These are phyloP conservation scores for Aspergillus novoparasiticus DNA, from an alignment of 2,329 filamentous ascomycete species.

Conservation along the genomic window DNA sequence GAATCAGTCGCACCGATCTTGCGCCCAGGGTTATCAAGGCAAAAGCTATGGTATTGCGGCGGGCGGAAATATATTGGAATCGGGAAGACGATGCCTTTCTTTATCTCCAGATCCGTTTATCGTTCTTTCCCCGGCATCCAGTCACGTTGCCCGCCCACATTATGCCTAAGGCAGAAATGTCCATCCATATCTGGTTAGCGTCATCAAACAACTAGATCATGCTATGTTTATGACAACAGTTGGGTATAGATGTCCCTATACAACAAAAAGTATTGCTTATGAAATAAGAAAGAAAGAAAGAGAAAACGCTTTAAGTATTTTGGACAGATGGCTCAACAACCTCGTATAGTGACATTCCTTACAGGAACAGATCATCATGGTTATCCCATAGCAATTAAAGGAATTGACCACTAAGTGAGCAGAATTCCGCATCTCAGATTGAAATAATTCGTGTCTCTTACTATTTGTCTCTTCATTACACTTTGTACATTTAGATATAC, in stretches of 20 bases:
- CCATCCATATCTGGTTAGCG: slow-evolving; percentile 9
- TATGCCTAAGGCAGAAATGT: slow-evolving; percentile 16
- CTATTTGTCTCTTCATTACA: neutral
- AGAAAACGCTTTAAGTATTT: neutral
- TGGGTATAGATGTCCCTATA: neutral
- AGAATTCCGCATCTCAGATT: neutral
- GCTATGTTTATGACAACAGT: neutral
- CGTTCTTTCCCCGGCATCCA: slow-evolving; percentile 18
- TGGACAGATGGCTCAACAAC: neutral
- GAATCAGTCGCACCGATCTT: neutral
- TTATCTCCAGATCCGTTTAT: slow-evolving; percentile 4
- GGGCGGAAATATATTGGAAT: neutral
- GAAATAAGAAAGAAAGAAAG: neutral
- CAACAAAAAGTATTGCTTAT: no score
- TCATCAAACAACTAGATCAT: neutral
- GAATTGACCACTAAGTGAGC: neutral
- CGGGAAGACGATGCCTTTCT: neutral
- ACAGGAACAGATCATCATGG: neutral
- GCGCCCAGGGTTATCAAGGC: neutral
- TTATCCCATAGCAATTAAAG: neutral
- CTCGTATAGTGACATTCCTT: neutral
- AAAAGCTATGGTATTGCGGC: neutral
- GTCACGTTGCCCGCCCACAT: slow-evolving; percentile 19
- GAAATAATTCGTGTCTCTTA: neutral
- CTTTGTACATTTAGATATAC: neutral